Evolutionary conservation across 257 asterid genomes (phyloP).

Genomic region (Nicotiana benthamiana): DNA sequence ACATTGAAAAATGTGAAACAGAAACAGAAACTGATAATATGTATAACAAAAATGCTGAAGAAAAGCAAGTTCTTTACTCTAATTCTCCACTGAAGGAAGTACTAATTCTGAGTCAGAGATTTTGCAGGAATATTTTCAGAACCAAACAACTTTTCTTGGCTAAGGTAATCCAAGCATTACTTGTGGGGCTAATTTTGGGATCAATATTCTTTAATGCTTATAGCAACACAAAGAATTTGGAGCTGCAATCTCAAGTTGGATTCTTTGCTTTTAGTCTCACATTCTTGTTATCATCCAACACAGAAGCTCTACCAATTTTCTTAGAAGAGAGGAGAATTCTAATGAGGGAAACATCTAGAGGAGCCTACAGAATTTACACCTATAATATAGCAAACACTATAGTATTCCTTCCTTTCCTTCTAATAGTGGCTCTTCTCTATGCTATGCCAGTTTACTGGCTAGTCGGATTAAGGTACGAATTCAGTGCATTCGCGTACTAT

Average conservation of each 20-base stretch:
- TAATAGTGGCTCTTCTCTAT: slow-evolving; percentile 46
- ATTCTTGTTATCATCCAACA: slow-evolving; percentile 65
- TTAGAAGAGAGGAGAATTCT: slow-evolving; percentile 59
- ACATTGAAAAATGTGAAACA: slow-evolving; percentile 12
- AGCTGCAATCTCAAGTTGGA: slow-evolving; percentile 53
- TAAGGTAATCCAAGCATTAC: slow-evolving; percentile 45
- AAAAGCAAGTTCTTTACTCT: slow-evolving; percentile 14
- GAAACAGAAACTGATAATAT: slow-evolving; percentile 7
- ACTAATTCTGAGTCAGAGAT: slow-evolving; percentile 45
- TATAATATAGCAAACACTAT: slow-evolving; percentile 53
- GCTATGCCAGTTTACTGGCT: slow-evolving; percentile 59
- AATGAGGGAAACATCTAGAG: slow-evolving; percentile 59
- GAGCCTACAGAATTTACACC: slow-evolving; percentile 70
- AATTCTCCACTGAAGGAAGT: slow-evolving; percentile 47
- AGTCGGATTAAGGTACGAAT: slow-evolving; percentile 43
- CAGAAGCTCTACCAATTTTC: slow-evolving; percentile 83
- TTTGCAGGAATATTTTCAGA: slow-evolving; percentile 51
- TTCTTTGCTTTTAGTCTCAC: slow-evolving; percentile 72
- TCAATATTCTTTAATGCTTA: slow-evolving; percentile 45
- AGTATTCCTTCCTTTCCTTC: slow-evolving; percentile 64
- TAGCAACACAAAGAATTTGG: slow-evolving; percentile 17
- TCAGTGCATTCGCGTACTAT: slow-evolving; percentile 44
- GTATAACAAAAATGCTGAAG: background rate
- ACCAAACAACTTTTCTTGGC: slow-evolving; percentile 54
- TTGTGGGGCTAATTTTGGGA: slow-evolving; percentile 61